These are phyloP conservation scores for Agaricus subrufescens DNA, from an alignment of 768 basidiomycete genomes.

Conservation along the genomic window DNA sequence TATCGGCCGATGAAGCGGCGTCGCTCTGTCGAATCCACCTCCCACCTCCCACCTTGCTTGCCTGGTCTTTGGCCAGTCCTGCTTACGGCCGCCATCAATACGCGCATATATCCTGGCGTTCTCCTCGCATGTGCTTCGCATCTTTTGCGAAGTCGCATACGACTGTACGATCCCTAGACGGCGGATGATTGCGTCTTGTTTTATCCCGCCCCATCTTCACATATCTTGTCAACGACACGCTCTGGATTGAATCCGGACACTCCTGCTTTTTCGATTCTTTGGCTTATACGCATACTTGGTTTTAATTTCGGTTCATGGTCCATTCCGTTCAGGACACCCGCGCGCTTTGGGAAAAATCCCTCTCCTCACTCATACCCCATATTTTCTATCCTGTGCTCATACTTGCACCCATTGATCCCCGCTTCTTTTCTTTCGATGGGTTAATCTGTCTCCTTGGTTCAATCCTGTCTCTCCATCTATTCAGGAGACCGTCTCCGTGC, in stretches of 20 bases:
- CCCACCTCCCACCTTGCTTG: conserved; percentile 2
- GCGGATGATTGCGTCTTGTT: conserved; percentile 9
- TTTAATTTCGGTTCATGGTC: conserved; percentile 9
- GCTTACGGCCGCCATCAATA: background rate
- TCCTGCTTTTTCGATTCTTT: conserved; percentile 8
- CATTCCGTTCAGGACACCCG: conserved; percentile 10
- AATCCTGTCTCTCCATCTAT: background rate
- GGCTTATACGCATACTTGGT: conserved; percentile 7
- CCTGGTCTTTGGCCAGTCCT: conserved; percentile 1
- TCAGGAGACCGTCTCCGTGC: background rate
- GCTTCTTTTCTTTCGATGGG: background rate
- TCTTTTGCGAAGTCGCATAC: conserved; percentile 1
- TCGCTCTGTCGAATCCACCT: conserved; percentile 1
- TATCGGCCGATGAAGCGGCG: background rate
- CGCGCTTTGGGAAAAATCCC: background rate
- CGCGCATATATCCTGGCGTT: background rate
- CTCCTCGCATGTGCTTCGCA: background rate
- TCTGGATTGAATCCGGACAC: conserved; percentile 10
- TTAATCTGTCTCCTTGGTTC: background rate
- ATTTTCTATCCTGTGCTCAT: background rate
- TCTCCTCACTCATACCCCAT: background rate
- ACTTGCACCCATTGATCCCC: background rate
- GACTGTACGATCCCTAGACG: conserved; percentile 10
- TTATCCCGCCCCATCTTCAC: background rate
- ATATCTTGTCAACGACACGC: background rate